Evolutionary conservation across 164 flowering plant species (phyloP).

Genomic region (Chloranthus sessilifolius): DNA sequence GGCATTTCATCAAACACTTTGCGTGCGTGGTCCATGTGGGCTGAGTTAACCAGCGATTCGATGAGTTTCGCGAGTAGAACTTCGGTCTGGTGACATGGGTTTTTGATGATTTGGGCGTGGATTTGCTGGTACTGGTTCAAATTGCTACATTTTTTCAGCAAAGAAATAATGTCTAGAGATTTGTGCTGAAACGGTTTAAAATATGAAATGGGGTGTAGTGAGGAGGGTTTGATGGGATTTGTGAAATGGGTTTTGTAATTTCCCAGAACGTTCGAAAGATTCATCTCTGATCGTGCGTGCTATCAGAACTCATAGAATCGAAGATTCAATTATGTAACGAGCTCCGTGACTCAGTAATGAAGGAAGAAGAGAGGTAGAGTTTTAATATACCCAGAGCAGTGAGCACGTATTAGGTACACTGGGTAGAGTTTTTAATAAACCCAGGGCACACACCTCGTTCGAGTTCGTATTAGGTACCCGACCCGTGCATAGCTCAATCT

Average conservation of each 20-base stretch:
- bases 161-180: constrained; percentile 2
- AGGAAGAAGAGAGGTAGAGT: too few species aligned
- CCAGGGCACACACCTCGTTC: too few species aligned
- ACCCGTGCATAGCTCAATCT: too few species aligned
- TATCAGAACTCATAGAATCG: too few species aligned
- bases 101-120: constrained; percentile 23
- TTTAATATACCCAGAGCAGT: too few species aligned
- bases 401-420: too few species aligned
- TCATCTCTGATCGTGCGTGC: too few species aligned
- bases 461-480: too few species aligned
- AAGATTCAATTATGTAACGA: too few species aligned
- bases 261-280: too few species aligned
- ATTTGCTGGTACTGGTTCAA: constrained; percentile 20
- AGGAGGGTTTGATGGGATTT: constrained; percentile 6
- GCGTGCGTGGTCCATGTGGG: constrained; percentile 16
- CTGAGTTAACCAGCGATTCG: constrained; percentile 5
- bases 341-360: too few species aligned
- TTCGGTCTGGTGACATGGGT: constrained; percentile 8
- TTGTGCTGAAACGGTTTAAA: constrained; percentile 2
- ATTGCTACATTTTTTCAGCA: constrained; percentile 15
- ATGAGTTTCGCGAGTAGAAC: constrained; percentile 16
- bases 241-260: constrained; percentile 5
- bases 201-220: background rate
- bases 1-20: constrained; percentile 15
- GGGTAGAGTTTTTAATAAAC: too few species aligned